Percentiles rank a stretch among this genome's conserved stretches.
Conservation (phyloP, 768 basidiomycete genomes). For the Mycena pura region DNA sequence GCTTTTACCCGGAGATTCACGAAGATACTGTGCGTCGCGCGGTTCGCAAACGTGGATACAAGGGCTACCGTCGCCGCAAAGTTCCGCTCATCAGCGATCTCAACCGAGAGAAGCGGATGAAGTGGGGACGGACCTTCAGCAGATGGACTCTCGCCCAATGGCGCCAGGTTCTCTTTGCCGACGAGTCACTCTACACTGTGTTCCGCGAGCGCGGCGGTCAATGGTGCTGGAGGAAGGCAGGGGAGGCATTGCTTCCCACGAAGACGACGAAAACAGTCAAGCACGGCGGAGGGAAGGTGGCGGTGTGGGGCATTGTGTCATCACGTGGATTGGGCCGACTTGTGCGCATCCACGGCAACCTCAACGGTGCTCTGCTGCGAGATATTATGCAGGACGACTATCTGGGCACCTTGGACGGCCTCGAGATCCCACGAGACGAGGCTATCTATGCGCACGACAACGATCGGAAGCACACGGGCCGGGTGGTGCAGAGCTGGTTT, state of each 20-base stretch:
- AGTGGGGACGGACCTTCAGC: constrained; percentile 32
- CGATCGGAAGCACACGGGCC: constrained; percentile 39
- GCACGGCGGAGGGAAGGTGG: constrained; percentile 41
- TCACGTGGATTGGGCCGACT: constrained; percentile 34
- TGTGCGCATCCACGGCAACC: constrained; percentile 39
- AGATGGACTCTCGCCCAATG: constrained; percentile 38
- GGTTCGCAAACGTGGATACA: too few species aligned
- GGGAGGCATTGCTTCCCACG: constrained; percentile 28
- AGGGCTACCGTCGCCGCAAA: too few species aligned
- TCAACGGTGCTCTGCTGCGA: constrained; percentile 33
- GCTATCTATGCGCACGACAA: too few species aligned
- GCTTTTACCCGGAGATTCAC: too few species aligned
- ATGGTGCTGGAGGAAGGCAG: constrained; percentile 37
- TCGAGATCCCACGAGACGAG: too few species aligned
- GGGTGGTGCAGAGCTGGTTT: constrained; percentile 40
- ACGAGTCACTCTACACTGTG: constrained; percentile 41
- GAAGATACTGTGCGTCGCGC: too few species aligned
- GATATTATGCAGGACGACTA: constrained; percentile 39
- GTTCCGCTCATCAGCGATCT: constrained; percentile 28
- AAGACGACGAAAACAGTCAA: constrained; percentile 38
- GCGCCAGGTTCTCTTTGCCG: constrained; percentile 36
- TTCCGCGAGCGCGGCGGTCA: constrained; percentile 40
- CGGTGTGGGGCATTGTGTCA: constrained; percentile 45
- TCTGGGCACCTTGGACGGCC: constrained; percentile 34
- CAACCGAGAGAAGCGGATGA: constrained; percentile 23